Conservation (phyloP, 192 early-diverging fungal species). For the Backusella mclennaniae region DNA sequence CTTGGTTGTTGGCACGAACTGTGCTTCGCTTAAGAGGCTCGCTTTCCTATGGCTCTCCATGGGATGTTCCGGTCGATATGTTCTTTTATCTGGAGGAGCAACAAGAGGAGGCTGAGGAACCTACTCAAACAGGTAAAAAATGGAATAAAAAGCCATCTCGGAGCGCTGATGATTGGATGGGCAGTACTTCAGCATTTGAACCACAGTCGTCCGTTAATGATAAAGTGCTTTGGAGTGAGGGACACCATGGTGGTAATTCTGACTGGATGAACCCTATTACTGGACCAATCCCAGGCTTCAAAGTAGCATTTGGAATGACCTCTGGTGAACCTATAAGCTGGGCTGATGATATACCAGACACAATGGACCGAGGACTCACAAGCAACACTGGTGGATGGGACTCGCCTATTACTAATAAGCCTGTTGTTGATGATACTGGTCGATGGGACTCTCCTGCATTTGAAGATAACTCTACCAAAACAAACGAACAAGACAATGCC, state of each 20-base stretch:
- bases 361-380: neutral
- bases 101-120: neutral
- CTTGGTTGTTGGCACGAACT: neutral
- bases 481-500: neutral
- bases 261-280: neutral
- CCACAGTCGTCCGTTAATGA: neutral
- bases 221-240: neutral
- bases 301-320: neutral
- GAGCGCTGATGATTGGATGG: neutral
- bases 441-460: too few relatives aligned
- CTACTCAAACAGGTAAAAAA: neutral
- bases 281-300: neutral
- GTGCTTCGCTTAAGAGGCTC: neutral
- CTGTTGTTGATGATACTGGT: too few relatives aligned
- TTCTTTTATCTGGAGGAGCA: neutral
- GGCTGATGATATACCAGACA: neutral
- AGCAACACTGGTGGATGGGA: neutral
- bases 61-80: neutral
- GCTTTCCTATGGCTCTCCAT: neutral
- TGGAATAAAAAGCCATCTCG: neutral
- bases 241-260: neutral
- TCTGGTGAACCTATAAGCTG: neutral
- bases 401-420: neutral
- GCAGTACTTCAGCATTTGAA: neutral
- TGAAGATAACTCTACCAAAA: too few relatives aligned